Conservation (phyloP, 148 eudicot species). For the Polygonum aviculare region DNA sequence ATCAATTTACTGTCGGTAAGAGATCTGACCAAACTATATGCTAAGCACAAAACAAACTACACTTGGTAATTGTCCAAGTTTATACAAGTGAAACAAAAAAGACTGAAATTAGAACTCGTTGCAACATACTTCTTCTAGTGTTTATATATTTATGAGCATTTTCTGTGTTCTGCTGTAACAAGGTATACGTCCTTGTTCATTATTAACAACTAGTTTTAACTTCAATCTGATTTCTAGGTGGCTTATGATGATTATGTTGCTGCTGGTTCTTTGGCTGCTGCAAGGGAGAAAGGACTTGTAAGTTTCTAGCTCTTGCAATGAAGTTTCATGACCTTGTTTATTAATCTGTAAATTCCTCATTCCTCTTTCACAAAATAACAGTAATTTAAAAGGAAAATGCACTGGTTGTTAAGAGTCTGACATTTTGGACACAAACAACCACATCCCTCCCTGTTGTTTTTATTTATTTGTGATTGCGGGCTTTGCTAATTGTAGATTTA, state of each 20-base stretch:
- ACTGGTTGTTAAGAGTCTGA: background rate
- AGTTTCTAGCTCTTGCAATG: slow-evolving; percentile 22
- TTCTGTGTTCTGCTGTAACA: background rate
- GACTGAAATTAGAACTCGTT: background rate
- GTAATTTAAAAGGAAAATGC: background rate
- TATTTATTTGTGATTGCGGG: background rate
- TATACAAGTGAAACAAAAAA: background rate
- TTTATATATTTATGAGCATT: background rate
- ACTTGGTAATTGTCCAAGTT: background rate
- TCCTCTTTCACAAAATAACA: background rate
- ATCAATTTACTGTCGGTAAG: background rate
- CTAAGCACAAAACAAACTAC: background rate
- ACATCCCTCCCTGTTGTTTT: background rate
- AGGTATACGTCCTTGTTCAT: background rate
- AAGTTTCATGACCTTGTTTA: background rate
- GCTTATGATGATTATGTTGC: slow-evolving; percentile 91
- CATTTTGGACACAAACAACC: background rate
- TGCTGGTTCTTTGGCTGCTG: slow-evolving; percentile 78
- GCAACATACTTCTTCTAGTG: background rate
- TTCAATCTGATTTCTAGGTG: slow-evolving; percentile 42
- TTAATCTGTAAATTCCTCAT: background rate
- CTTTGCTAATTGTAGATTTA: background rate
- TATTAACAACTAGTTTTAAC: background rate
- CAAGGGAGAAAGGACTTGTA: slow-evolving; percentile 96
- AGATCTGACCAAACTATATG: background rate